Percentiles rank a stretch among this genome's conserved stretches.
Conservation (phyloP, 345 rosid genomes). For the Trapa incisa region DNA sequence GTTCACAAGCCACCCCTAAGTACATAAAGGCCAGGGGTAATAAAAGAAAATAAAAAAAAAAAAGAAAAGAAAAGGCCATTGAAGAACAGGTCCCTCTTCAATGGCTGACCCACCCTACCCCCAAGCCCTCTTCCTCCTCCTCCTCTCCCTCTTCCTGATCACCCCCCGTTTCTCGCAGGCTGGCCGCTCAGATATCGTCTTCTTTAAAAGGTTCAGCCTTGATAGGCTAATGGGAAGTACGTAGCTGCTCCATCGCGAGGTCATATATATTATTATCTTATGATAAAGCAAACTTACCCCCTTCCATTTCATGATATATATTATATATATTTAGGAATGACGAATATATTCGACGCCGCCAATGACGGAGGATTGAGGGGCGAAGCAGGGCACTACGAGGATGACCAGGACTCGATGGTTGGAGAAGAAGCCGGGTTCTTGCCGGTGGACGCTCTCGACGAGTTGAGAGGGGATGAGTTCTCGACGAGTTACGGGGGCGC, state of each 20-base stretch:
- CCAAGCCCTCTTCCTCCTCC: not conserved
- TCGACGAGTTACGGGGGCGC: constrained; percentile 24
- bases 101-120: not conserved
- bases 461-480: not conserved
- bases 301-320: no score
- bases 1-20: not conserved
- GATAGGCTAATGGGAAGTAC: not conserved
- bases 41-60: not conserved
- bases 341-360: not conserved
- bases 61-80: not conserved
- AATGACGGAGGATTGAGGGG: constrained; percentile 9
- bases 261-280: no score
- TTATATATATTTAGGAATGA: not conserved
- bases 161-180: not conserved
- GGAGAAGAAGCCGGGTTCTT: not conserved
- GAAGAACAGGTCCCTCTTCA: not conserved
- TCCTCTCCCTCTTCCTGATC: not conserved
- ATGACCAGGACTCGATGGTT: not conserved
- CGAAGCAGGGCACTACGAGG: not conserved
- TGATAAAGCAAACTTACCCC: no score
- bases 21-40: no score
- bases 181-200: not conserved
- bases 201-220: not conserved
- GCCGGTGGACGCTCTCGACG: not conserved
- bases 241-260: no score